These are phyloP conservation scores for Leptomonas pyrrhocoris DNA, from an alignment of 208 protist species.

Conservation along the genomic window DNA sequence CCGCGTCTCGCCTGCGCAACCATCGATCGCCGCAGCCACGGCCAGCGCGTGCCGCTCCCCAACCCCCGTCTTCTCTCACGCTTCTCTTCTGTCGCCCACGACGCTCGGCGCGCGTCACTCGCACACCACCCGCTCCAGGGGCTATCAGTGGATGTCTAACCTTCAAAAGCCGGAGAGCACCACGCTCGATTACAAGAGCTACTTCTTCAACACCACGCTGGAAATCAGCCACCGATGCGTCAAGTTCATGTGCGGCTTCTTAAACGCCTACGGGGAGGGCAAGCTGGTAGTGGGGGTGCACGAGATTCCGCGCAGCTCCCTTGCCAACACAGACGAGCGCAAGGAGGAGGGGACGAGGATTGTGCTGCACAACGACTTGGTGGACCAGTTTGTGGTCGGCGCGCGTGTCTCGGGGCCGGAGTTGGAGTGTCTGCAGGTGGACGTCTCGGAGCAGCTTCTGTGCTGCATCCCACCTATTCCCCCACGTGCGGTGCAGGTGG, in stretches of 20 bases:
- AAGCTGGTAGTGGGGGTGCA: constrained; percentile 70
- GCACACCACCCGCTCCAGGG: background rate
- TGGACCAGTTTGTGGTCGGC: constrained; percentile 72
- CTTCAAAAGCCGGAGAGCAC: constrained; percentile 64
- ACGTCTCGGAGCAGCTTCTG: constrained; percentile 55
- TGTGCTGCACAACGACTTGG: constrained; percentile 57
- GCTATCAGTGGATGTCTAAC: constrained; percentile 57
- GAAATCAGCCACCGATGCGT: constrained; percentile 69
- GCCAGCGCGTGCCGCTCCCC: constrained; percentile 7
- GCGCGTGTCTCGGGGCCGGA: constrained; percentile 44
- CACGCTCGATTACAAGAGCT: constrained; percentile 78
- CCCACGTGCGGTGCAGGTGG: constrained; percentile 42
- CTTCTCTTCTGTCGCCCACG: constrained; percentile 16
- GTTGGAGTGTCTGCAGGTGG: constrained; percentile 50
- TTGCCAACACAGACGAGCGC: constrained; percentile 32
- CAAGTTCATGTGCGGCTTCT: constrained; percentile 78
- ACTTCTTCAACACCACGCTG: constrained; percentile 55
- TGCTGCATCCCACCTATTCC: constrained; percentile 70
- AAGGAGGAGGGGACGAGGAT: constrained; percentile 52
- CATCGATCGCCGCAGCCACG: background rate
- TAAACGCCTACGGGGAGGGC: constrained; percentile 68
- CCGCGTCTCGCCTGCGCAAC: background rate
- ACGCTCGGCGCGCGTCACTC: constrained; percentile 21
- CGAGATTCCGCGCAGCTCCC: constrained; percentile 49
- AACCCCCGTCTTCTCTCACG: constrained; percentile 1